phyloP scores from a whole-genome alignment of 768 basidiomycete genomes.

The Lactifluus piperatus region DNA sequence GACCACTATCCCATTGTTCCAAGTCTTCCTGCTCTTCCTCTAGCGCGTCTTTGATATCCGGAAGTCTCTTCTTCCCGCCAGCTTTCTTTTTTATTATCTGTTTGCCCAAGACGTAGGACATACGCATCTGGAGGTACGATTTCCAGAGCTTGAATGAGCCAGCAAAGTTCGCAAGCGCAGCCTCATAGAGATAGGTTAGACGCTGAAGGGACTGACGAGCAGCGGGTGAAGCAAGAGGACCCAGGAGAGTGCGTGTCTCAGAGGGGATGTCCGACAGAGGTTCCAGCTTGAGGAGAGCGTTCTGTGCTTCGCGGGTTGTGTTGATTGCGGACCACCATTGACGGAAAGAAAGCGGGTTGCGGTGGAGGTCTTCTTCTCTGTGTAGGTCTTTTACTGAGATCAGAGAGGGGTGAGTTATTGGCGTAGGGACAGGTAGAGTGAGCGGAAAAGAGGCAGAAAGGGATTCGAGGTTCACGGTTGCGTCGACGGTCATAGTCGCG shows the following conservation, averaged over 20 bases:
- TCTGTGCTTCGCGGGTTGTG: slow-evolving; percentile 58
- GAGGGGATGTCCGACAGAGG: slow-evolving; percentile 38
- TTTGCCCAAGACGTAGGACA: slow-evolving; percentile 80
- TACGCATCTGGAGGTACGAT: slow-evolving; percentile 76
- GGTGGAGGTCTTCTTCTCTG: slow-evolving; percentile 88
- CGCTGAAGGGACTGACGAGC: slow-evolving; percentile 74
- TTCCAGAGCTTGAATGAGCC: slow-evolving; percentile 95
- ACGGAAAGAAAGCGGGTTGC: slow-evolving; percentile 85
- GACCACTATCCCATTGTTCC: slow-evolving; percentile 77
- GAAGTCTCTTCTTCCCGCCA: slow-evolving; percentile 86
- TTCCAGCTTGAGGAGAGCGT: slow-evolving; percentile 49
- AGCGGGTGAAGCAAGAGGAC: slow-evolving; percentile 65
- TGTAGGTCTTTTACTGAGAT: slow-evolving; percentile 68
- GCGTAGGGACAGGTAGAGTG: slow-evolving; percentile 77
- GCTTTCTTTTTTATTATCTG: slow-evolving; percentile 62
- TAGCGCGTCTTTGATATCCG: slow-evolving; percentile 82
- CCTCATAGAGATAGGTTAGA: slow-evolving; percentile 88
- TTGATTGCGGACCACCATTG: slow-evolving; percentile 90
- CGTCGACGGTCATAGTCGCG: slow-evolving; percentile 45
- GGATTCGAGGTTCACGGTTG: slow-evolving; percentile 40
- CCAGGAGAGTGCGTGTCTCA: slow-evolving; percentile 53
- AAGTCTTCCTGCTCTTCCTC: slow-evolving; percentile 76
- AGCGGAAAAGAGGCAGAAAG: slow-evolving; percentile 66
- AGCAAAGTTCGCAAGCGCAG: slow-evolving; percentile 81
- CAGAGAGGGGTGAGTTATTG: slow-evolving; percentile 67